Evolutionary conservation across 495 filamentous ascomycete genomes (phyloP).

Genomic region (Lophiotrema nucula): DNA sequence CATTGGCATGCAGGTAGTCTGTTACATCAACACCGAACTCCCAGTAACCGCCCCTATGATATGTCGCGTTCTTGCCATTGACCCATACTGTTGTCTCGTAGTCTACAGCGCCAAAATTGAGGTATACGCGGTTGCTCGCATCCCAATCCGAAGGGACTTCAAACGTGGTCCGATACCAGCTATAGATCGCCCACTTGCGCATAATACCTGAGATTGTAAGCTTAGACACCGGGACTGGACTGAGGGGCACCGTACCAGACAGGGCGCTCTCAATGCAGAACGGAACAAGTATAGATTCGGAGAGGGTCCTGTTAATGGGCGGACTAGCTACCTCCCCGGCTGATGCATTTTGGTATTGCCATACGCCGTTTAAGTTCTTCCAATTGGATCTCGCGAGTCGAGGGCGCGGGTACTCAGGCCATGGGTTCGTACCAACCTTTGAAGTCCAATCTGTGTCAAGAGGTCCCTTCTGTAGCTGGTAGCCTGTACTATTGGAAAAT

Average conservation of each 20-base stretch:
- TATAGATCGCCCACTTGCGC: conserved; percentile 48
- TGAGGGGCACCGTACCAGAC: conserved; percentile 45
- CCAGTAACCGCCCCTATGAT: conserved; percentile 62
- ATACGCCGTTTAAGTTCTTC: conserved; percentile 65
- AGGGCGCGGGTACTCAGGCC: conserved; percentile 67
- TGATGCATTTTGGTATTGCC: conserved; percentile 57
- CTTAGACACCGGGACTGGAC: too few relatives aligned
- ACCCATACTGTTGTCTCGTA: conserved; percentile 65
- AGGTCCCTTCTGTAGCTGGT: conserved; percentile 41
- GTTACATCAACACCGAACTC: conserved; percentile 62
- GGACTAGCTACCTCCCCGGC: conserved; percentile 44
- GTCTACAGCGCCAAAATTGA: conserved; percentile 71
- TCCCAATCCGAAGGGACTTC: conserved; percentile 51
- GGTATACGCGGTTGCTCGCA: conserved; percentile 45
- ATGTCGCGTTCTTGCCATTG: conserved; percentile 54
- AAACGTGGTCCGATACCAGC: conserved; percentile 62
- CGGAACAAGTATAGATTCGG: conserved; percentile 57
- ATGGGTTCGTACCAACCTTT: conserved; percentile 60
- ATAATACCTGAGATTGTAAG: conserved; percentile 61
- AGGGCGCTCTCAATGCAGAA: conserved; percentile 63
- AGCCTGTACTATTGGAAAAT: conserved; percentile 24
- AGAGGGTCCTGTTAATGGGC: conserved; percentile 45
- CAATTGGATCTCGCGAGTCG: conserved; percentile 57
- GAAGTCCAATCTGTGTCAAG: conserved; percentile 64
- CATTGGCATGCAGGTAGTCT: conserved; percentile 44